Evolutionary conservation across 257 asterid species (phyloP).

Genomic region (Craterostigma plantagineum): DNA sequence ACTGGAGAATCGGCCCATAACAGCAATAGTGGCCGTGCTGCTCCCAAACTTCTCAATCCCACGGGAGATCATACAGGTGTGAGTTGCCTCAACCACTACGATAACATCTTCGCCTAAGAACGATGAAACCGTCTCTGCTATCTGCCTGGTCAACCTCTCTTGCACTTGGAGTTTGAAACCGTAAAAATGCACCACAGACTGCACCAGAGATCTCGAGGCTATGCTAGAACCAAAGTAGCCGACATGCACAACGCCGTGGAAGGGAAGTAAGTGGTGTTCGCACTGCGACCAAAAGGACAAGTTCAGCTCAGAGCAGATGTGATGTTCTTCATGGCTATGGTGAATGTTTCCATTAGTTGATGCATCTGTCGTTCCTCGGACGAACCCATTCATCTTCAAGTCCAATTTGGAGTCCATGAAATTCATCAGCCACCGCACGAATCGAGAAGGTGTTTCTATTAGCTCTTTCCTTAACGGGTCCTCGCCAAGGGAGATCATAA

Average conservation of each 20-base stretch:
- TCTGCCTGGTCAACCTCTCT: slow-evolving; percentile 86
- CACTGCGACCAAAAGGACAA: slow-evolving; percentile 75
- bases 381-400: slow-evolving; percentile 39
- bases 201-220: slow-evolving; percentile 37
- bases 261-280: slow-evolving; percentile 91
- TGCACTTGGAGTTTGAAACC: slow-evolving; percentile 96
- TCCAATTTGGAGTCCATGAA: slow-evolving; percentile 38
- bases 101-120: slow-evolving; percentile 68
- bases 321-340: slow-evolving; percentile 15
- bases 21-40: slow-evolving; percentile 79
- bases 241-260: slow-evolving; percentile 76
- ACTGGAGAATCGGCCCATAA: slow-evolving; percentile 58
- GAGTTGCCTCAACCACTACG: slow-evolving; percentile 82
- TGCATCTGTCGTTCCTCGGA: slow-evolving; percentile 19
- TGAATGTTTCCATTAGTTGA: slow-evolving; percentile 3
- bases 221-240: slow-evolving; percentile 41
- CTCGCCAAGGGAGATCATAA: slow-evolving; percentile 57
- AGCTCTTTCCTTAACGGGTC: slow-evolving; percentile 71
- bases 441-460: slow-evolving; percentile 54
- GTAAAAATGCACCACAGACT: slow-evolving; percentile 61
- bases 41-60: slow-evolving; percentile 90
- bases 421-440: slow-evolving; percentile 61
- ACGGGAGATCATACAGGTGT: slow-evolving; percentile 86
- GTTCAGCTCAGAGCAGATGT: slow-evolving; percentile 40
- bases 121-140: slow-evolving; percentile 65